A percentile compares a stretch with the other conserved stretches of the same genome.
Conservation (phyloP, 2,329 filamentous ascomycete species). For the Chrysoporthe deuterocubensis region DNA sequence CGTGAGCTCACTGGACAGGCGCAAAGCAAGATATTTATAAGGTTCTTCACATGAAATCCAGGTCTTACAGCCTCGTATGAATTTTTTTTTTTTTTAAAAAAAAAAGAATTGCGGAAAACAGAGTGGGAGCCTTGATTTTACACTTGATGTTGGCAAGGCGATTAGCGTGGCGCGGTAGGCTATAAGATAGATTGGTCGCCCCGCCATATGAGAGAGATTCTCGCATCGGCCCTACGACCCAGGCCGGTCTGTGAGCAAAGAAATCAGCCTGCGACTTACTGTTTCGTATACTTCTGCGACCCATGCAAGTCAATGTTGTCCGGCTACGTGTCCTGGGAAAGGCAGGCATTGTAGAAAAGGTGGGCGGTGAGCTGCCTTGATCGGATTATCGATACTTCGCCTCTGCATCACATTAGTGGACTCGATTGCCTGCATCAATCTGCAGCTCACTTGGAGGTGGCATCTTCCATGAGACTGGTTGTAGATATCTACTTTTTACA, state of each 20-base stretch:
- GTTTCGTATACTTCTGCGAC: too few relatives aligned
- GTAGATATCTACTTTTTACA: not conserved
- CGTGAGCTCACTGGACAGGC: not conserved
- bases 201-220: not conserved
- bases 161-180: not conserved
- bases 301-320: too few relatives aligned
- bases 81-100: not conserved
- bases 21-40: not conserved
- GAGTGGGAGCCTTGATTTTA: not conserved
- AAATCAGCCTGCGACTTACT: not conserved
- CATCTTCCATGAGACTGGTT: not conserved
- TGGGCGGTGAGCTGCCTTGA: not conserved
- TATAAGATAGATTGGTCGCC: not conserved
- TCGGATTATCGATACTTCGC: not conserved
- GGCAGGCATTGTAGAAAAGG: not conserved
- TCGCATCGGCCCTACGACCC: not conserved
- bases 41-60: not conserved
- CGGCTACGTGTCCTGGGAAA: too few relatives aligned
- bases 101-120: not conserved
- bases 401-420: not conserved
- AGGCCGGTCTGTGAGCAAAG: not conserved
- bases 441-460: slow-evolving; percentile 3
- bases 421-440: not conserved
- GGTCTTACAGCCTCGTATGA: not conserved
- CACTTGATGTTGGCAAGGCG: not conserved